Percentiles rank a stretch among this genome's conserved stretches.
phyloP scores from a whole-genome alignment of 495 filamentous ascomycete species.

The Annulohypoxylon nitens region DNA sequence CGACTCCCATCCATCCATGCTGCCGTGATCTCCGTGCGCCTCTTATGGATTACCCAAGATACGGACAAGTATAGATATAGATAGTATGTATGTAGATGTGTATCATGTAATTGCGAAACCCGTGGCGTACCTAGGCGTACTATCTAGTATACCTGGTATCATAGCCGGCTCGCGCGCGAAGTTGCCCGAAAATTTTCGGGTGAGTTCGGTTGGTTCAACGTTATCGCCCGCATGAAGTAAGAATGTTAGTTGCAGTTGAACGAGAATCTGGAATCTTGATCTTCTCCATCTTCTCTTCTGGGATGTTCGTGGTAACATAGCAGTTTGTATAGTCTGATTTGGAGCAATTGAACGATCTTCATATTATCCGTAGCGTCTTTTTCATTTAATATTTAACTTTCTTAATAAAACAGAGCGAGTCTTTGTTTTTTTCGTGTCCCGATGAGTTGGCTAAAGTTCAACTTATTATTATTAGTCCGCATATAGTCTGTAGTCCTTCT shows the following conservation, averaged over 20 bases:
- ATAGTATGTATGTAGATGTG: neutral
- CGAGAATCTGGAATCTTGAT: constrained; percentile 11
- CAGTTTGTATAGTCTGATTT: constrained; percentile 1
- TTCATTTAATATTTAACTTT: neutral
- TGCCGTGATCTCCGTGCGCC: neutral
- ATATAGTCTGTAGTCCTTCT: constrained; percentile 4
- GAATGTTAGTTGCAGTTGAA: constrained; percentile 15
- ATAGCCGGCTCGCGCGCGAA: constrained; percentile 35
- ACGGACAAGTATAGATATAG: constrained; percentile 29
- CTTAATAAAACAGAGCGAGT: too few species aligned
- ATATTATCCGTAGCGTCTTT: neutral
- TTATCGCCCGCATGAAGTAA: constrained; percentile 30
- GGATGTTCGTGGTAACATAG: constrained; percentile 3
- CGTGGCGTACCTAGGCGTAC: neutral
- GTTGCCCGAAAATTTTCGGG: constrained; percentile 30
- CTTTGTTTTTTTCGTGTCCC: neutral
- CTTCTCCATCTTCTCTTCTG: constrained; percentile 1
- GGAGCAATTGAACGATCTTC: constrained; percentile 11
- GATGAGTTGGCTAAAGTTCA: constrained; percentile 9
- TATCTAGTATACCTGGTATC: neutral
- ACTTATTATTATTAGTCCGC: constrained; percentile 4
- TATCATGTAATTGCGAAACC: neutral
- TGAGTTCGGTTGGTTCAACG: constrained; percentile 21
- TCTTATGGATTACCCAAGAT: constrained; percentile 20
- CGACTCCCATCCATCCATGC: too few species aligned